phyloP scores from a whole-genome alignment of 805 yeast genomes.

The Teunomyces aglyptinius region DNA sequence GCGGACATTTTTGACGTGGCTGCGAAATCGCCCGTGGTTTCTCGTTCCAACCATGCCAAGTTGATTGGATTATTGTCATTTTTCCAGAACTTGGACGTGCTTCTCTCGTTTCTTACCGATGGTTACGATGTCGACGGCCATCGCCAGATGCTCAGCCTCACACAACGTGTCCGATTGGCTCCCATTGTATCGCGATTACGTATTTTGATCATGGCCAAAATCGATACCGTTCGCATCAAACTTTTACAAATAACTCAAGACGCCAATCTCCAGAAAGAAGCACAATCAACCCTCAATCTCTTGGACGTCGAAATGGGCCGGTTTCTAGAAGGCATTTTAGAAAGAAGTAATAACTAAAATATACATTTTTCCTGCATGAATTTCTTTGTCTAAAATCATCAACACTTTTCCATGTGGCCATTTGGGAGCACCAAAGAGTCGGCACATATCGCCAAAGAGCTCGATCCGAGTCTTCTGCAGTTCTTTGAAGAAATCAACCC shows the following conservation, averaged over 20 bases:
- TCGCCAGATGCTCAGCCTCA: slow-evolving; percentile 34
- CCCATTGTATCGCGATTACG: slow-evolving; percentile 56
- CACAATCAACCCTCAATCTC: slow-evolving; percentile 9
- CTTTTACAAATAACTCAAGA: slow-evolving; percentile 5
- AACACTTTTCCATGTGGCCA: slow-evolving; percentile 27
- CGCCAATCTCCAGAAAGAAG: background rate
- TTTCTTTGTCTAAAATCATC: background rate
- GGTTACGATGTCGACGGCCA: slow-evolving; percentile 26
- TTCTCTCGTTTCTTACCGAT: slow-evolving; percentile 25
- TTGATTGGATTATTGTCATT: slow-evolving; percentile 23
- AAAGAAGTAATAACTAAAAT: slow-evolving; percentile 15
- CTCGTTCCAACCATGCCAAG: slow-evolving; percentile 9
- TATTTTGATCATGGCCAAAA: slow-evolving; percentile 30
- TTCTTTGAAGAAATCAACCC: slow-evolving; percentile 34
- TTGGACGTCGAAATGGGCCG: slow-evolving; percentile 38
- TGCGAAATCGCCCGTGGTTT: slow-evolving; percentile 6
- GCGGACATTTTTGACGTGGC: slow-evolving; percentile 13
- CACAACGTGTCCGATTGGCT: slow-evolving; percentile 51
- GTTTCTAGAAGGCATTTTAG: slow-evolving; percentile 39
- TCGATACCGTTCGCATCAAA: slow-evolving; percentile 18
- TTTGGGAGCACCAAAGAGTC: slow-evolving; percentile 18
- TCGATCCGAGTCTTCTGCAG: slow-evolving; percentile 31
- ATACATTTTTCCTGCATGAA: background rate
- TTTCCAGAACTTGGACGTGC: slow-evolving; percentile 37
- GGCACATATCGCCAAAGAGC: slow-evolving; percentile 30